Evolutionary conservation across 495 filamentous ascomycete genomes (phyloP), one percentile per base, ranked within the genome.

Genomic region (Filosporella fistucella): DNA sequence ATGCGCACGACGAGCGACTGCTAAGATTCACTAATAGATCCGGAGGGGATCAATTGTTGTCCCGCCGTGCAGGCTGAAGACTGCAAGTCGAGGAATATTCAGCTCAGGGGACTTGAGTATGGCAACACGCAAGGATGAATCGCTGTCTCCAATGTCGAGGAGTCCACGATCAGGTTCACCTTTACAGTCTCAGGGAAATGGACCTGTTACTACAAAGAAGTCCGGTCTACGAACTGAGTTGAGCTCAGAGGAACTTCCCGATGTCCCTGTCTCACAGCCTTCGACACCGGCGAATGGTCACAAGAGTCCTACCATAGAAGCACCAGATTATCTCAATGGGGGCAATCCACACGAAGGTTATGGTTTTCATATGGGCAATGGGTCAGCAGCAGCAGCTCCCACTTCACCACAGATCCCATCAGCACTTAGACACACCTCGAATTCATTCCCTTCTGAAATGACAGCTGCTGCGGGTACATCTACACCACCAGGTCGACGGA

Each of bases 401-500:
- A 52, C 18, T 16, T 52, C 45, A 16, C 34, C 45, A 5, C 42
- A 38, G 13, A 44, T 43, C 52, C 35, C 30, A 26, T 50, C 52
- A 12, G 39, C 56, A 22, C 23, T 59, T n/a, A 52, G 52, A 23
- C 45, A 45, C 40, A 45, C 43, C 1, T 23, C 12, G 10, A 28
- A 35, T 9, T 44, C 56, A 11, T 46, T 45, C 24, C 24, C 13
- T 2, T 47, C 54, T n/a, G 24, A 23, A 20, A 8, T 58, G 9
- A 63, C 65, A 13, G 23, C 60, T 3, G 26, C 13, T n/a, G 44
- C 62, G 8, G 70, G 68, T 17, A 48, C 64, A n/a, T 63, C 66
- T 16, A 71, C 68, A 21, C 66, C 71, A 1, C 70, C 75, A 8
- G 69, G 69, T 18, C 65, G 76, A 37, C 75, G 72, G 16, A 85